These are phyloP conservation scores for Coemansia sp. DNA, from an alignment of 192 early-diverging fungal genomes.

Conservation along the genomic window DNA sequence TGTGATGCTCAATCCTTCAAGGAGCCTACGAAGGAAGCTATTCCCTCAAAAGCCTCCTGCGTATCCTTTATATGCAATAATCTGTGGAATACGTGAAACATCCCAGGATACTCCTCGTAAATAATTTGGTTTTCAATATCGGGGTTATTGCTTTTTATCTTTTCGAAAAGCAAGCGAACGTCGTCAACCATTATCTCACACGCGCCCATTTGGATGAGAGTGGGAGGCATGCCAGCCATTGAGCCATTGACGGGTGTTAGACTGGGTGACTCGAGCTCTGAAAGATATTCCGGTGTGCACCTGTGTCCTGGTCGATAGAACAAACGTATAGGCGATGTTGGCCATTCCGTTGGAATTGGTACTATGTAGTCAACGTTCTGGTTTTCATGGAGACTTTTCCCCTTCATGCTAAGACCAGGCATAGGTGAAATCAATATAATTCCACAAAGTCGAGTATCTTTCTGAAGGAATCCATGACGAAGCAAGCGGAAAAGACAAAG, in stretches of 20 bases:
- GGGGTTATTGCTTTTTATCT: slow-evolving; percentile 15
- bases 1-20: neutral
- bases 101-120: slow-evolving; percentile 32
- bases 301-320: slow-evolving; percentile 31
- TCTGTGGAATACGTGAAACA: slow-evolving; percentile 48
- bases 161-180: slow-evolving; percentile 13
- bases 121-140: neutral
- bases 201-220: slow-evolving; percentile 17
- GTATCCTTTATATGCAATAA: slow-evolving; percentile 20
- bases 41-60: slow-evolving; percentile 15
- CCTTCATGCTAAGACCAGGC: slow-evolving; percentile 3
- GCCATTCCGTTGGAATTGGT: slow-evolving; percentile 15
- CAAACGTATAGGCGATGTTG: slow-evolving; percentile 21
- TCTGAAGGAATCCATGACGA: neutral
- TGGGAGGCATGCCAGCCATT: slow-evolving; percentile 37
- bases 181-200: slow-evolving; percentile 26
- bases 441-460: neutral
- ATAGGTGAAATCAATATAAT: slow-evolving; percentile 20
- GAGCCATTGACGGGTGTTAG: slow-evolving; percentile 17
- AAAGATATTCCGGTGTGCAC: slow-evolving; percentile 10
- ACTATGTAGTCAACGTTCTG: slow-evolving; percentile 18
- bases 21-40: slow-evolving; percentile 9
- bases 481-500: slow-evolving; percentile 20
- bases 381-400: slow-evolving; percentile 13
- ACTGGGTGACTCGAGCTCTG: slow-evolving; percentile 22